A percentile compares a stretch with the other conserved stretches of the same genome.
Conservation (phyloP, 2,329 filamentous ascomycete species). For the Camptophora hylomeconis region DNA sequence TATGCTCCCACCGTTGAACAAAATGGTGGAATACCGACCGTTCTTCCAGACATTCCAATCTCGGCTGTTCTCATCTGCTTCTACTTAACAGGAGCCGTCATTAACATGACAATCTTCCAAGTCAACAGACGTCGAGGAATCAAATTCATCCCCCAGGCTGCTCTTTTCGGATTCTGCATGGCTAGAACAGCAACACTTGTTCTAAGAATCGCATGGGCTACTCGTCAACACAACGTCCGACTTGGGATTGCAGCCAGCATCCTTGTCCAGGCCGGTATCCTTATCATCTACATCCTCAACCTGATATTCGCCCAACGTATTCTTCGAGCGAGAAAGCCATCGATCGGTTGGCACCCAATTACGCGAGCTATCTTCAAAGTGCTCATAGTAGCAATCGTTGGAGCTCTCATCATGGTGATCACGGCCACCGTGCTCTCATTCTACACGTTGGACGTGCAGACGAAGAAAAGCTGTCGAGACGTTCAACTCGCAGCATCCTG, state of each 20-base stretch:
- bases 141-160: conserved; percentile 37
- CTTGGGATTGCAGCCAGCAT: conserved; percentile 49
- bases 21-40: conserved; percentile 38
- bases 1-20: conserved; percentile 22
- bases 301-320: conserved; percentile 65
- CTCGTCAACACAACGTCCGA: conserved; percentile 27
- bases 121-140: conserved; percentile 29
- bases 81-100: conserved; percentile 29
- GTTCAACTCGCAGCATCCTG: conserved; percentile 51
- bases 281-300: conserved; percentile 67
- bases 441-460: conserved; percentile 47
- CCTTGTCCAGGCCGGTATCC: conserved; percentile 59
- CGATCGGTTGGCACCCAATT: conserved; percentile 52
- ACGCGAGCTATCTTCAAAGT: conserved; percentile 41
- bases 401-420: conserved; percentile 54
- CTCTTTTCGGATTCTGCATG: conserved; percentile 38
- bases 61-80: conserved; percentile 46
- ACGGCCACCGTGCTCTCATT: conserved; percentile 49
- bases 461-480: conserved; percentile 41
- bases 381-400: conserved; percentile 45
- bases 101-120: conserved; percentile 33
- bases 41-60: conserved; percentile 36
- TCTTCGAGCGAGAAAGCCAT: conserved; percentile 58
- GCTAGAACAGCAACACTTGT: conserved; percentile 33
- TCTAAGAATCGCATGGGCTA: conserved; percentile 46